These are phyloP conservation scores for Solanum peruvianum DNA, from an alignment of 257 asterid genomes.

Conservation along the genomic window DNA sequence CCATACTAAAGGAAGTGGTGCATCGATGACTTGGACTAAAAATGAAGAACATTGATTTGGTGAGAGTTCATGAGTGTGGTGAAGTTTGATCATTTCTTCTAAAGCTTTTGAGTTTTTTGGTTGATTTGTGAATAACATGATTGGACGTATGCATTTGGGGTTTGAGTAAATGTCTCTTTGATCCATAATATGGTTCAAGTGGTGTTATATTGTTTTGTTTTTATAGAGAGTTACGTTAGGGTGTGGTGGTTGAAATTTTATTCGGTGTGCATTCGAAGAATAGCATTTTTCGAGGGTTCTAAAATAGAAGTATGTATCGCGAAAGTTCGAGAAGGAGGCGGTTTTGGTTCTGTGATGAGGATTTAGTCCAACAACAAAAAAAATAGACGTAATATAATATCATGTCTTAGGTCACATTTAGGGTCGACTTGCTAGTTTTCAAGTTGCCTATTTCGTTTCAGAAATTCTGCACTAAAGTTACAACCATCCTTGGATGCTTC, in stretches of 20 bases:
- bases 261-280: background rate
- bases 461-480: background rate
- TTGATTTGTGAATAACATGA: background rate
- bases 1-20: constrained; percentile 44
- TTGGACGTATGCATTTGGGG: background rate
- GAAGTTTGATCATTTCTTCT: constrained; percentile 3
- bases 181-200: background rate
- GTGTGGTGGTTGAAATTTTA: background rate
- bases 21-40: constrained; percentile 22
- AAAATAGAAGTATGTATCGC: background rate
- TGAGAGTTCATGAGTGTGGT: constrained; percentile 15
- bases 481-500: background rate
- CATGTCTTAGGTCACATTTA: background rate
- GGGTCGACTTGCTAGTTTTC: background rate
- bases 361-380: background rate
- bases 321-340: background rate
- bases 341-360: background rate
- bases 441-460: background rate
- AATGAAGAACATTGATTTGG: constrained; percentile 27
- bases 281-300: background rate
- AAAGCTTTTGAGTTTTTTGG: background rate
- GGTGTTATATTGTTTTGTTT: background rate
- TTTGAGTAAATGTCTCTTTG: background rate
- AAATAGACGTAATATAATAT: background rate
- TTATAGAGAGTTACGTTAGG: background rate